These are phyloP conservation scores for Wickerhamiella cacticola DNA, from an alignment of 805 yeast genomes.

Conservation along the genomic window DNA sequence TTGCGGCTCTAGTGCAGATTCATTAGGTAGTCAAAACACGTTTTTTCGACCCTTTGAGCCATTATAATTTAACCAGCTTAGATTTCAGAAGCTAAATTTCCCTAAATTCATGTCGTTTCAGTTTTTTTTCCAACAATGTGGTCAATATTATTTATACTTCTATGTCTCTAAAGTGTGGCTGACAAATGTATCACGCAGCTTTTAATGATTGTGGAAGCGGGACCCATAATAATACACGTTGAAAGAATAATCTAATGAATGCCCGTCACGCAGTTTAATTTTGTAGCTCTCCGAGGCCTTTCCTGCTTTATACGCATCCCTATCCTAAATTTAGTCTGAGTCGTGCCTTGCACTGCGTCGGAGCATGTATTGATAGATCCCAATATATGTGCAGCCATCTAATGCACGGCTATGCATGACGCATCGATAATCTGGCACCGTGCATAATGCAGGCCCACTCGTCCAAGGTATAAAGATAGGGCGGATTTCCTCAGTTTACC, in stretches of 20 bases:
- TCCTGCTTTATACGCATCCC: background rate
- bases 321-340: constrained; percentile 2
- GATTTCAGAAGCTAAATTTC: too few relatives aligned
- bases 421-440: constrained; percentile 5
- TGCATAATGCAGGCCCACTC: constrained; percentile 9
- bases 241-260: too few relatives aligned
- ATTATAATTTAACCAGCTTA: background rate
- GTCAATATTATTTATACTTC: too few relatives aligned
- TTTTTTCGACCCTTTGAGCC: background rate
- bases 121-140: too few relatives aligned
- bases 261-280: background rate
- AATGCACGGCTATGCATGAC: constrained; percentile 6
- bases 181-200: too few relatives aligned
- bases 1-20: background rate
- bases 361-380: constrained; percentile 6
- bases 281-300: background rate
- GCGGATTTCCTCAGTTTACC: background rate
- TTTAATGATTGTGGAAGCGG: too few relatives aligned
- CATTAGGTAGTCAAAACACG: background rate
- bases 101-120: too few relatives aligned
- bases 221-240: too few relatives aligned
- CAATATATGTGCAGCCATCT: constrained; percentile 11
- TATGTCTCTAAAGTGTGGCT: too few relatives aligned
- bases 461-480: background rate
- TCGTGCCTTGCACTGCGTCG: constrained; percentile 2